A percentile compares a stretch with the other conserved stretches of the same genome.
phyloP scores from a whole-genome alignment of 352 stramenopile species.

The Plasmopara muralis region DNA sequence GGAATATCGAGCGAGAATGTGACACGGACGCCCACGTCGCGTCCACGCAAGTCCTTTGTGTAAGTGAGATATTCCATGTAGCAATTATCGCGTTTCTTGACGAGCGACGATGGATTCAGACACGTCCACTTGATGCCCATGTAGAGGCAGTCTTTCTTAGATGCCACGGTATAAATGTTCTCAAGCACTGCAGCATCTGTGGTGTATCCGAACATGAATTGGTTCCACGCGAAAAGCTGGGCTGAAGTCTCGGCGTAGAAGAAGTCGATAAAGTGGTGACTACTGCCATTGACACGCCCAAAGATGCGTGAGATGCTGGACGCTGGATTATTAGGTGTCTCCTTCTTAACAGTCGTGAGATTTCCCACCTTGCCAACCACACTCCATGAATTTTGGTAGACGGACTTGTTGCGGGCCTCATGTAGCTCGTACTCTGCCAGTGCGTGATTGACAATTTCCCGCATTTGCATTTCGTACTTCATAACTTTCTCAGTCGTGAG shows the following conservation, averaged over 20 bases:
- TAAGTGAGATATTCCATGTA: slow-evolving; percentile 75
- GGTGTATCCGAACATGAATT: slow-evolving; percentile 61
- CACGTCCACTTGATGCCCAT: slow-evolving; percentile 83
- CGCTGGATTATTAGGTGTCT: slow-evolving; percentile 12
- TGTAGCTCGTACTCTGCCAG: background rate
- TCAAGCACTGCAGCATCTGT: slow-evolving; percentile 60
- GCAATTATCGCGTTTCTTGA: slow-evolving; percentile 68
- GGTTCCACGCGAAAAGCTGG: slow-evolving; percentile 68
- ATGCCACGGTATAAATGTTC: slow-evolving; percentile 54
- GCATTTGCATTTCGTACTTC: background rate
- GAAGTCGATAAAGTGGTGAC: slow-evolving; percentile 63
- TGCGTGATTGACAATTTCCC: background rate
- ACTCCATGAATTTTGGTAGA: slow-evolving; percentile 18
- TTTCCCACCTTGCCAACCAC: slow-evolving; percentile 26
- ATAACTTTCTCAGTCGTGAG: background rate
- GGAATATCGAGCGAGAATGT: slow-evolving; percentile 56
- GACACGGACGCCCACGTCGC: slow-evolving; percentile 61
- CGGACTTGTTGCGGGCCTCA: slow-evolving; percentile 13
- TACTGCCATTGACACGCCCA: slow-evolving; percentile 53
- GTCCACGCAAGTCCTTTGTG: slow-evolving; percentile 48
- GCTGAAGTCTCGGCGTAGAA: slow-evolving; percentile 58
- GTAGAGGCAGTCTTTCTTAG: slow-evolving; percentile 43
- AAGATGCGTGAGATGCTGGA: slow-evolving; percentile 46
- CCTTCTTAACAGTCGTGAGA: slow-evolving; percentile 37
- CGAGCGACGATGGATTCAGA: slow-evolving; percentile 40